These are phyloP conservation scores for Fonsecaea erecta DNA, from an alignment of 2,329 filamentous ascomycete genomes.

Conservation along the genomic window DNA sequence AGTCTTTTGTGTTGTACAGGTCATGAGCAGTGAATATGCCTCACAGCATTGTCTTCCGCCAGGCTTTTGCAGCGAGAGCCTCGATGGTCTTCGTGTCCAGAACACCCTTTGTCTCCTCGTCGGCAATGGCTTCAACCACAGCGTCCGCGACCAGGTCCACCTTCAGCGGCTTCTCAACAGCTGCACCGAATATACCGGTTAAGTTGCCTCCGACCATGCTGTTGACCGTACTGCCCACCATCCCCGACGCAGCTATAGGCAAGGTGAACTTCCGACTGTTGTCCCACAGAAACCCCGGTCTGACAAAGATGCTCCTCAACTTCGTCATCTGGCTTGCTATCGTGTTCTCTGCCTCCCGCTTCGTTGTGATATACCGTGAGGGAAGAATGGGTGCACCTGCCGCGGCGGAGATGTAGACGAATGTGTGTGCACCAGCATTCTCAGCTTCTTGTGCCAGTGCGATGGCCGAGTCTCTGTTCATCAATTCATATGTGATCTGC, in stretches of 20 bases:
- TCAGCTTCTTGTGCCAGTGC: conserved; percentile 78
- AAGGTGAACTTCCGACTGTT: conserved; percentile 78
- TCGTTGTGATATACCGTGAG: conserved; percentile 83
- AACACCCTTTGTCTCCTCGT: conserved; percentile 72
- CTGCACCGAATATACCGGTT: conserved; percentile 76
- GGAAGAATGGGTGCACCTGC: conserved; percentile 85
- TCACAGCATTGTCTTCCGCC: conserved; percentile 88
- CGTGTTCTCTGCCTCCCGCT: conserved; percentile 82
- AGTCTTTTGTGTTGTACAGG: conserved; percentile 13
- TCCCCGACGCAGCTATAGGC: conserved; percentile 78
- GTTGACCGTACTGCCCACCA: conserved; percentile 77
- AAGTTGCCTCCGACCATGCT: conserved; percentile 75
- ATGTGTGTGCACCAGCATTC: conserved; percentile 67
- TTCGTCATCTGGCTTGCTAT: conserved; percentile 73
- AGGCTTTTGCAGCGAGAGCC: conserved; percentile 75
- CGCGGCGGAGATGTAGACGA: conserved; percentile 87
- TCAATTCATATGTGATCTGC: conserved; percentile 91
- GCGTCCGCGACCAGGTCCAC: conserved; percentile 87
- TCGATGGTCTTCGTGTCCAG: conserved; percentile 82
- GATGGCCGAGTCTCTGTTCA: conserved; percentile 83
- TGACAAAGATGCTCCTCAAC: conserved; percentile 79
- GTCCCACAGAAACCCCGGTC: conserved; percentile 90
- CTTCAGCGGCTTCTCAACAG: conserved; percentile 82
- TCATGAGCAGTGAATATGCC: background rate
- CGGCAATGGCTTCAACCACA: conserved; percentile 81